Conservation (phyloP, 257 asterid genomes). For the Verbascum thapsus region DNA sequence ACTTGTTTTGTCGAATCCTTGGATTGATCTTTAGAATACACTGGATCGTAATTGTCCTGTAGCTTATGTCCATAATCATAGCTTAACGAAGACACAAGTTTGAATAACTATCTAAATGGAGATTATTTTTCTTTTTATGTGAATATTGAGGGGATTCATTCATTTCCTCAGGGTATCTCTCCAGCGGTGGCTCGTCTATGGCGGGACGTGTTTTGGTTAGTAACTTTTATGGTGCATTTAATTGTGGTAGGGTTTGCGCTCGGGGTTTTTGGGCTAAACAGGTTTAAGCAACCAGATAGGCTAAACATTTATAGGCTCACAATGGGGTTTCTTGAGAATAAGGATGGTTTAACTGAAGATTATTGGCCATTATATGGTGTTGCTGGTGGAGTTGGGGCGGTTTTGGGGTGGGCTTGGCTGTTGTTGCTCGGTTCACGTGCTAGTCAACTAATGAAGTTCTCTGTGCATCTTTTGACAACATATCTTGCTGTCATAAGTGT, state of each 20-base stretch:
- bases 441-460: conserved; percentile 79
- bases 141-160: conserved; percentile 49
- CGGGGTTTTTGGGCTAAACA: conserved; percentile 81
- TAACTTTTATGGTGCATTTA: conserved; percentile 68
- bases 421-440: conserved; percentile 78
- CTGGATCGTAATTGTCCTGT: conserved; percentile 3
- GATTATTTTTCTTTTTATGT: conserved; percentile 12
- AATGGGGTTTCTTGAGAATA: conserved; percentile 73
- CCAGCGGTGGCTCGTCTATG: conserved; percentile 68
- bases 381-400: conserved; percentile 77
- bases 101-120: conserved; percentile 6
- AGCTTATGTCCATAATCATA: conserved; percentile 5
- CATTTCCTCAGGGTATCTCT: conserved; percentile 49
- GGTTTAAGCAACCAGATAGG: conserved; percentile 81
- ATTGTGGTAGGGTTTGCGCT: conserved; percentile 73
- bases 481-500: conserved; percentile 96
- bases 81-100: conserved; percentile 4
- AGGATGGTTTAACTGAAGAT: conserved; percentile 87
- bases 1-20: not conserved
- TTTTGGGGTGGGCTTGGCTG: conserved; percentile 89
- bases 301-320: conserved; percentile 85
- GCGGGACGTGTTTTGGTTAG: conserved; percentile 92
- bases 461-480: conserved; percentile 88
- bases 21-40: conserved; percentile 14
- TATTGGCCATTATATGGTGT: conserved; percentile 86